Evolutionary conservation across 2,329 filamentous ascomycete genomes (phyloP), one percentile per base, ranked within the genome.

Genomic region (Endoconidiophora polonica): DNA sequence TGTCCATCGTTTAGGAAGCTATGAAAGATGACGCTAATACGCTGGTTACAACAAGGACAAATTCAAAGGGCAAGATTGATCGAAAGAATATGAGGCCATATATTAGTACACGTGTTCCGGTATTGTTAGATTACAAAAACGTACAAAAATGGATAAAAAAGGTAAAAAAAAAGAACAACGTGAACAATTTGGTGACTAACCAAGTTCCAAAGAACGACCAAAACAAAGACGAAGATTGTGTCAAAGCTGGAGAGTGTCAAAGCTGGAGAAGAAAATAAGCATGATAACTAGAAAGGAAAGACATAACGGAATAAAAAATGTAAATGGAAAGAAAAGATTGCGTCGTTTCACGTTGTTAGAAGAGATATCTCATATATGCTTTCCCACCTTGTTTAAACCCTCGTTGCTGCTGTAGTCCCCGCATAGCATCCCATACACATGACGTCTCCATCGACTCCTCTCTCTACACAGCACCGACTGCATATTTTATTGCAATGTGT

Each of bases 401-500:
- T 12, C 16, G 29, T 33, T 33, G 9, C 29, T 16, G n/a, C 37
- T 9, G n/a, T 20, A 26, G 23, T 12, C 36, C 49, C 26, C 16
- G 66, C 66, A 39, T 80, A 65, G 55, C 81, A 84, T 1, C 77
- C 77, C 44, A 82, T 62, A 57, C 81, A 85, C 52, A 77, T 72
- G 4, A 82, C 72, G 44, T 83, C 78, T 23, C 80, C 80, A 48
- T 82, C 73, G 18, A 65, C 58, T 0, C 79, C 79, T 22, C 68
- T 69, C 59, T 85, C 81, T 2, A 83, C 71, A 59, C 79, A 83
- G 62, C 81, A 85, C 16, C 71, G 69, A 58, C 79, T 82, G 59
- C 81, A 85, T 2, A 83, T 66, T 56, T 74, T 70, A 33, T 68
- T 63, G 6, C 67, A 64, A 55, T 78, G 74, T 5, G 68, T 69